Conservation (phyloP, 2,329 filamentous ascomycete species). For the Penicillium janthinellum region DNA sequence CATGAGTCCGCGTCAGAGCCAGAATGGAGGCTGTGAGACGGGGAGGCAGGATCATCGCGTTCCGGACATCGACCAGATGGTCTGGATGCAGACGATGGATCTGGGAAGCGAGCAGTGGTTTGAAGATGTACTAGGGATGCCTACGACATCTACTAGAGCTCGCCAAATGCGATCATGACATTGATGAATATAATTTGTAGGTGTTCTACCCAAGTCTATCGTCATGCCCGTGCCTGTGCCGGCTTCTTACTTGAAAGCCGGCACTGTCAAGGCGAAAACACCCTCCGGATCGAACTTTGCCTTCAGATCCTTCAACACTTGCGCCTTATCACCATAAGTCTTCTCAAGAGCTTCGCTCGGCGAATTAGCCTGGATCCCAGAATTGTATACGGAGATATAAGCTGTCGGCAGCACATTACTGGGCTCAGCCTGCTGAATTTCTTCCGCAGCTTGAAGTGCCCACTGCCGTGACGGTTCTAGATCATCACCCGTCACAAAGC, state of each 20-base stretch:
- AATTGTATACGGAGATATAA: conserved; percentile 22
- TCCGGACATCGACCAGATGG: conserved; percentile 31
- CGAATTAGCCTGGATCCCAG: background rate
- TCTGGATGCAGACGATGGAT: conserved; percentile 35
- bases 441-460: conserved; percentile 8
- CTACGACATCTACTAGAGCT: background rate
- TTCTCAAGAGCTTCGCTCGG: conserved; percentile 1
- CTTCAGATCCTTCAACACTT: conserved; percentile 15
- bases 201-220: background rate
- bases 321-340: conserved; percentile 26
- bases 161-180: background rate
- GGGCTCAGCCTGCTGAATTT: conserved; percentile 6
- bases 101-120: conserved; percentile 31
- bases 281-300: conserved; percentile 18
- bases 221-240: background rate
- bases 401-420: conserved; percentile 15
- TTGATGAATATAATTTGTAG: background rate
- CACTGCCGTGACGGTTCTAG: conserved; percentile 8
- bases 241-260: conserved; percentile 3
- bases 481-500: background rate
- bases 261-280: conserved; percentile 19
- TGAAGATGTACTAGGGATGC: conserved; percentile 1
- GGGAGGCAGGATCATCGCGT: conserved; percentile 11
- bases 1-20: background rate
- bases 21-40: conserved; percentile 5